These are phyloP conservation scores for Pseudophaeomoniella oleicola DNA, from an alignment of 2,329 filamentous ascomycete genomes.

Conservation along the genomic window DNA sequence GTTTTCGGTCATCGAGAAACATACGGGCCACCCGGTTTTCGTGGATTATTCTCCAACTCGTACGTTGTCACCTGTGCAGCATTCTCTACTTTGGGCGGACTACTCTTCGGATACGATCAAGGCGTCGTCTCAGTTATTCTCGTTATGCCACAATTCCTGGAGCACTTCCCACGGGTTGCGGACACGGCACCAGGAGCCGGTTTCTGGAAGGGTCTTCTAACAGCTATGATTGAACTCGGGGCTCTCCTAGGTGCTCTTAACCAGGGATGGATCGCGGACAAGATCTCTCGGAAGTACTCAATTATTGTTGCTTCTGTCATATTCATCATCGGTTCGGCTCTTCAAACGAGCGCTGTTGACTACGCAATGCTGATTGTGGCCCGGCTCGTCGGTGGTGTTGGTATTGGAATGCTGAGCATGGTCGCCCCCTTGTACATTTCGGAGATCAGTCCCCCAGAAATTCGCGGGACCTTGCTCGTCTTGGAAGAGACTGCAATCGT, in stretches of 20 bases:
- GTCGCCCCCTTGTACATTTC: slow-evolving; percentile 39
- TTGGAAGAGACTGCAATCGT: slow-evolving; percentile 23
- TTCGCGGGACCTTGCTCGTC: slow-evolving; percentile 22
- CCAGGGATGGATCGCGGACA: slow-evolving; percentile 36
- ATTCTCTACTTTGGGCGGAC: slow-evolving; percentile 35
- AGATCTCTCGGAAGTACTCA: slow-evolving; percentile 36
- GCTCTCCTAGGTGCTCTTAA: slow-evolving; percentile 31
- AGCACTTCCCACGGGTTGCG: slow-evolving; percentile 28
- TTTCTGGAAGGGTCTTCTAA: slow-evolving; percentile 32
- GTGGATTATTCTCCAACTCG: slow-evolving; percentile 30
- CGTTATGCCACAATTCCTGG: slow-evolving; percentile 37
- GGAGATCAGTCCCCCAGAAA: slow-evolving; percentile 29
- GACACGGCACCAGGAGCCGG: slow-evolving; percentile 21
- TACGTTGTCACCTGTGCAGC: slow-evolving; percentile 37
- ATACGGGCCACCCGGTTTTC: slow-evolving; percentile 24
- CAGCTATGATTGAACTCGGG: slow-evolving; percentile 41
- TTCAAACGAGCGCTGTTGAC: slow-evolving; percentile 36
- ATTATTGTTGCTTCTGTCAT: slow-evolving; percentile 36
- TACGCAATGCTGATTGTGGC: slow-evolving; percentile 38
- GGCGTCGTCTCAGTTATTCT: slow-evolving; percentile 31
- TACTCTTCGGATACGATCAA: slow-evolving; percentile 36
- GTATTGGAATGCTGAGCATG: slow-evolving; percentile 22
- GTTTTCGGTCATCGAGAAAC: slow-evolving; percentile 16
- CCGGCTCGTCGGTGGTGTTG: slow-evolving; percentile 34
- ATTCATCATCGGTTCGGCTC: slow-evolving; percentile 35